phyloP scores from a whole-genome alignment of 2,329 filamentous ascomycete genomes.

The Pseudodiploospora longispora region DNA sequence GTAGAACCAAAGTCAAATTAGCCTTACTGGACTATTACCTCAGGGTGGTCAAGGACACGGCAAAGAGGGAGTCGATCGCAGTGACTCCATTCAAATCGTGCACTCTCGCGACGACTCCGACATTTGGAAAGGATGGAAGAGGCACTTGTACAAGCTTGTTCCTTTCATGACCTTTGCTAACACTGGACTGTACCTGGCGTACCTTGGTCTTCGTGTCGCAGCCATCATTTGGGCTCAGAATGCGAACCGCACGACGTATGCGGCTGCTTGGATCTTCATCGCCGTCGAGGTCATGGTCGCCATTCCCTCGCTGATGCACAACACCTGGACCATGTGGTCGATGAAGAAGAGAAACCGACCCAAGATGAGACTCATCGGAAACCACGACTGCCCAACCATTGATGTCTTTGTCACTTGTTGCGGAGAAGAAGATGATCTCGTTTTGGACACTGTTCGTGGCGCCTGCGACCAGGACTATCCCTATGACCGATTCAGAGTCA shows the following conservation, averaged over 20 bases:
- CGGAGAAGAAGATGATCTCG: slow-evolving; percentile 46
- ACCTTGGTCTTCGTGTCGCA: slow-evolving; percentile 42
- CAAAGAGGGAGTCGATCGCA: slow-evolving; percentile 25
- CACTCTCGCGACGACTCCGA: slow-evolving; percentile 35
- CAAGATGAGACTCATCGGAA: slow-evolving; percentile 42
- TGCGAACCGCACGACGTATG: slow-evolving; percentile 29
- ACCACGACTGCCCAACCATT: slow-evolving; percentile 40
- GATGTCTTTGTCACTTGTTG: slow-evolving; percentile 52
- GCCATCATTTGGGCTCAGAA: slow-evolving; percentile 46
- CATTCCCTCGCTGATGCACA: slow-evolving; percentile 48
- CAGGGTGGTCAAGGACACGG: slow-evolving; percentile 19
- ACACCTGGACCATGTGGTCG: slow-evolving; percentile 49
- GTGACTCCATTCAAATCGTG: slow-evolving; percentile 27
- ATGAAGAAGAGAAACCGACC: slow-evolving; percentile 46
- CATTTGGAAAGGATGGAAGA: slow-evolving; percentile 37
- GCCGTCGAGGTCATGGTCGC: slow-evolving; percentile 45
- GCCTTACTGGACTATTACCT: slow-evolving; percentile 31
- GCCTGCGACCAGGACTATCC: slow-evolving; percentile 50
- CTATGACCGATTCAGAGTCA: slow-evolving; percentile 40
- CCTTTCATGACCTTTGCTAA: slow-evolving; percentile 33
- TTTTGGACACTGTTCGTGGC: slow-evolving; percentile 49
- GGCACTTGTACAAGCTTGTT: slow-evolving; percentile 29
- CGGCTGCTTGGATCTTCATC: slow-evolving; percentile 50
- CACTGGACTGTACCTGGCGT: slow-evolving; percentile 35
- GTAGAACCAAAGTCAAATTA: slow-evolving; percentile 35